Percentiles rank a stretch among this genome's conserved stretches.
phyloP scores from a whole-genome alignment of 2,329 filamentous ascomycete genomes.

The Nothophaeocryptopus gaeumannii region DNA sequence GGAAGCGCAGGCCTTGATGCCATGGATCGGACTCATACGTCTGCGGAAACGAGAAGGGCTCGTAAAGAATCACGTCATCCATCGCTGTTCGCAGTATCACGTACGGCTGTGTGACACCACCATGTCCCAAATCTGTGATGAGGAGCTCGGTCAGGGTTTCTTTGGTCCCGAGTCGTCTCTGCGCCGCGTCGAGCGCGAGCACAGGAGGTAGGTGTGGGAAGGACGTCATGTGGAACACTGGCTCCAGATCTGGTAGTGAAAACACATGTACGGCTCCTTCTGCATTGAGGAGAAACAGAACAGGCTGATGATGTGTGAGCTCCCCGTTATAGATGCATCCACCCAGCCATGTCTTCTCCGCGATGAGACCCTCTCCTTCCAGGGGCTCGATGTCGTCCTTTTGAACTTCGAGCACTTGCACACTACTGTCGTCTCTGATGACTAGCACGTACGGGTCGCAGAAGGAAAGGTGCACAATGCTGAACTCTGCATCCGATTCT shows the following conservation, averaged over 20 bases:
- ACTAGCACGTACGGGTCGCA: slow-evolving; percentile 82
- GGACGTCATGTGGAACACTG: slow-evolving; percentile 72
- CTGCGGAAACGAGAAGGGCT: slow-evolving; percentile 62
- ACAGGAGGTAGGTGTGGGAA: slow-evolving; percentile 74
- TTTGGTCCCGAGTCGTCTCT: slow-evolving; percentile 67
- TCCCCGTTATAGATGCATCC: slow-evolving; percentile 78
- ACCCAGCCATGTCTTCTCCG: slow-evolving; percentile 71
- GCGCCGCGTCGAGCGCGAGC: slow-evolving; percentile 67
- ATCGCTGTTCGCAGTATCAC: slow-evolving; percentile 75
- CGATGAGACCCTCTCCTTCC: slow-evolving; percentile 61
- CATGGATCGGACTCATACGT: slow-evolving; percentile 35
- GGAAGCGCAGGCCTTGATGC: slow-evolving; percentile 64
- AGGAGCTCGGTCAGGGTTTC: slow-evolving; percentile 76
- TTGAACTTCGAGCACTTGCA: slow-evolving; percentile 70
- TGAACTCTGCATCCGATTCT: slow-evolving; percentile 75
- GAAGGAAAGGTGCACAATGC: slow-evolving; percentile 77
- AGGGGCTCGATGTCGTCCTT: slow-evolving; percentile 64
- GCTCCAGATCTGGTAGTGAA: slow-evolving; percentile 68
- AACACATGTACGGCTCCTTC: slow-evolving; percentile 73
- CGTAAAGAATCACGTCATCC: slow-evolving; percentile 83
- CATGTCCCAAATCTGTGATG: slow-evolving; percentile 80
- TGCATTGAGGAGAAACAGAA: slow-evolving; percentile 74
- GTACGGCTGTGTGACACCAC: slow-evolving; percentile 67
- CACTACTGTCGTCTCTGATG: slow-evolving; percentile 76
- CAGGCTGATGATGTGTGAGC: slow-evolving; percentile 51